These are phyloP conservation scores for Diversispora eburnea DNA, from an alignment of 192 early-diverging fungal genomes.

Conservation along the genomic window DNA sequence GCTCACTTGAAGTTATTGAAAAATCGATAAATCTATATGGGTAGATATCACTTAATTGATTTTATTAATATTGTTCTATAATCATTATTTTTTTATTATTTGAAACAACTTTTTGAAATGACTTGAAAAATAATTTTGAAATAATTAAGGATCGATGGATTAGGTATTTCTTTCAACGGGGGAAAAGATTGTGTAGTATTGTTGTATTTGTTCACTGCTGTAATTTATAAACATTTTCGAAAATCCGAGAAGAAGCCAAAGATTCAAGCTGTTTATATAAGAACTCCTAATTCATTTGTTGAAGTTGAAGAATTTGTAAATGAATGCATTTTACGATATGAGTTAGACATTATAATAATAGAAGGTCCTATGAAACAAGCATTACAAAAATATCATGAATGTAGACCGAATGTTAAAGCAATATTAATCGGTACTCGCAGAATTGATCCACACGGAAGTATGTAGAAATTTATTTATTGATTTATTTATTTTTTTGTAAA, in stretches of 20 bases:
- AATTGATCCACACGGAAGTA: constrained; percentile 69
- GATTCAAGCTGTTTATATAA: constrained; percentile 72
- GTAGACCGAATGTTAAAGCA: constrained; percentile 51
- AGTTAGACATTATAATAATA: constrained; percentile 61
- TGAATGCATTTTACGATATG: constrained; percentile 64
- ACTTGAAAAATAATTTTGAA: not conserved
- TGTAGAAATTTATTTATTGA: constrained; percentile 16
- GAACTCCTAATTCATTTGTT: constrained; percentile 70
- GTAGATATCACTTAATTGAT: constrained; percentile 37
- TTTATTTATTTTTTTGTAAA: constrained; percentile 6
- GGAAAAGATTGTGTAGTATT: constrained; percentile 97
- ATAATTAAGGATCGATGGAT: constrained; percentile 53
- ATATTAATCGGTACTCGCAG: constrained; percentile 81
- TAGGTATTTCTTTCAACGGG: constrained; percentile 90
- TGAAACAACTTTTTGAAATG: not conserved
- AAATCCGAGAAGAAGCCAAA: constrained; percentile 28
- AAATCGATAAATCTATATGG: constrained; percentile 51
- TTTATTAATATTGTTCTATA: constrained; percentile 2
- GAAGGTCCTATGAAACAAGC: constrained; percentile 75
- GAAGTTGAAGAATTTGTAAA: constrained; percentile 88
- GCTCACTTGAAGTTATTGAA: constrained; percentile 54
- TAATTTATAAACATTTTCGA: constrained; percentile 44
- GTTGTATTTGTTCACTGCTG: constrained; percentile 74
- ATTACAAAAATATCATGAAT: constrained; percentile 65
- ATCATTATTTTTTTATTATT: not conserved